phyloP scores from a whole-genome alignment of 306 rosid genomes.

The Canavalia ensiformis region DNA sequence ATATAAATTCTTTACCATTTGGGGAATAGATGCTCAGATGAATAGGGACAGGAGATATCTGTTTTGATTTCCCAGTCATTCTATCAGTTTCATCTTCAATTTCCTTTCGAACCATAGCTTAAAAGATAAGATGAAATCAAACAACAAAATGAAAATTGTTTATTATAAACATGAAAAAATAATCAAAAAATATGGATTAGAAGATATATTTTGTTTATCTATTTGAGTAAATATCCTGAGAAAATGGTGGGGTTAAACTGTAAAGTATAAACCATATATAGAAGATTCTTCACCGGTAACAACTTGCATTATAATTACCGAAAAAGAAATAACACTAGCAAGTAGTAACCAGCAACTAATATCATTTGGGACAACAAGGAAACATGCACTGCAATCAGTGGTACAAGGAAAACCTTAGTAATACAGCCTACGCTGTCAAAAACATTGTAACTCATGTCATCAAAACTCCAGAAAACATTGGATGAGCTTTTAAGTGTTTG shows the following conservation, averaged over 20 bases:
- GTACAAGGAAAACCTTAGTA: conserved; percentile 3
- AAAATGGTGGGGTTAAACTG: conserved; percentile 5
- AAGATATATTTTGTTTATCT: conserved; percentile 15
- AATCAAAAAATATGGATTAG: not conserved
- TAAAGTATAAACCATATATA: not conserved
- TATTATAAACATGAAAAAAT: conserved; percentile 6
- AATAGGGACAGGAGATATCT: conserved; percentile 87
- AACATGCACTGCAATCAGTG: conserved; percentile 18
- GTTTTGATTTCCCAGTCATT: conserved; percentile 76
- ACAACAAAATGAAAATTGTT: conserved; percentile 33
- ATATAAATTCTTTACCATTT: conserved; percentile 55
- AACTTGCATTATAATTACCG: conserved; percentile 13
- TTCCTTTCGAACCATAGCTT: conserved; percentile 85
- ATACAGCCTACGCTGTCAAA: conserved; percentile 21
- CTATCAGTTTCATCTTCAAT: conserved; percentile 88
- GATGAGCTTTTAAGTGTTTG: not conserved
- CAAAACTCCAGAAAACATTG: conserved; percentile 15
- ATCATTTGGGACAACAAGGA: conserved; percentile 27
- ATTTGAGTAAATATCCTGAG: conserved; percentile 15
- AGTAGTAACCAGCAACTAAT: not conserved
- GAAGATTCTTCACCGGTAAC: conserved; percentile 13
- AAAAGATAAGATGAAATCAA: conserved; percentile 47
- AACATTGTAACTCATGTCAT: conserved; percentile 15
- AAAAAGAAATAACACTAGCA: conserved; percentile 20
- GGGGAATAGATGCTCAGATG: conserved; percentile 89